Evolutionary conservation across 305 asterid species (phyloP), one percentile per base, ranked within the genome.

Genomic region (Fraxinus velutina): DNA sequence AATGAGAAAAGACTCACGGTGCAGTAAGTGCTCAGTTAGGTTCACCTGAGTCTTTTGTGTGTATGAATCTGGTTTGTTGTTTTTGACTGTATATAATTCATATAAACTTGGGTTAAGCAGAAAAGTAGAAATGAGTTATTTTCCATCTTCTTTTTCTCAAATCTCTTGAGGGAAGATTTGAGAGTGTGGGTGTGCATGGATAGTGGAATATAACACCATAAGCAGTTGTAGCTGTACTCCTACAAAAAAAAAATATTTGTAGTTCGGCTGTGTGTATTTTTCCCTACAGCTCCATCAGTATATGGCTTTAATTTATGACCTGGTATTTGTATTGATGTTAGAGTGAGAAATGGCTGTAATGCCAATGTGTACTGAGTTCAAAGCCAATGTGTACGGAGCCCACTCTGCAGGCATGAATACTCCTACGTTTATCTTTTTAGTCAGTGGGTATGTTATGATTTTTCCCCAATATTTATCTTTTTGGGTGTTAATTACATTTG

Each of bases 301-400:
- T 64, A 24, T 9, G 72, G 29, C 71, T 22, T 21, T 27, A 21
- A 24, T 68, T 33, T 44, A 33, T 60, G 30, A 21, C 50, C 60
- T 42, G 15, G 52, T 15, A 13, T 39, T 47, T 17, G 30, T 68
- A 36, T 73, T 68, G 32, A 30, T 39, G 13, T 70, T 62, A 42
- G 68, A 71, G 29, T 75, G 64, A 77, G 66, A 64, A 39, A 76
- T 80, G 74, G 60, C 47, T 29, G 68, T 76, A 34, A 75, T 78
- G 70, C 79, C 66, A 64, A 73, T 71, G 74, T 33, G 29, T 52
- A 52, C 24, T 5, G 64, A 52, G 70, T 21, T 60, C 12, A 39
- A 39, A 39, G 52, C 52, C 52, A 42, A 42, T 42, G 52, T 10
- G 52, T 42, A 42, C 3, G 52, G 52, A 42, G 15, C 12, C 4